Evolutionary conservation across 2,329 filamentous ascomycete genomes (phyloP).

Genomic region (Beauveria sp.): DNA sequence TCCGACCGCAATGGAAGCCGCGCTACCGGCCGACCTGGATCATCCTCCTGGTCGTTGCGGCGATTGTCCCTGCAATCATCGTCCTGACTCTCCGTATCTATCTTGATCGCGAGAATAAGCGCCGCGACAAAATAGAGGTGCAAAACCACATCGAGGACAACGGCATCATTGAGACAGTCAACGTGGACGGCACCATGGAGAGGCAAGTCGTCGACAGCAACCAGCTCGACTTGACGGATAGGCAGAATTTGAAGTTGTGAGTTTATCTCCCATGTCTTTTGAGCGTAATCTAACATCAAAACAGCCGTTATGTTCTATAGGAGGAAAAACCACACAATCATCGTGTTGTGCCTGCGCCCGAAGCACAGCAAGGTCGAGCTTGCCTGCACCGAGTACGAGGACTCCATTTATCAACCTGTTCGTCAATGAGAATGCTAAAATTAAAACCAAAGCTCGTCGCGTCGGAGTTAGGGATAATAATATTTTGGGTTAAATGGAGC

Average conservation of each 20-base stretch:
- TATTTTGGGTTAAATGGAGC: too few relatives aligned
- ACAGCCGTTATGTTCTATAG: slow-evolving; percentile 3
- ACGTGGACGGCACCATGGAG: slow-evolving; percentile 4
- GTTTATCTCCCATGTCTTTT: not conserved
- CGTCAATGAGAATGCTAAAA: not conserved
- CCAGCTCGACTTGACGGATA: slow-evolving; percentile 13
- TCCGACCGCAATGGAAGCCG: slow-evolving; percentile 15
- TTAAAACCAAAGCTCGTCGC: too few relatives aligned
- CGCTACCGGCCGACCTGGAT: slow-evolving; percentile 18
- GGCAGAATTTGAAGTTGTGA: slow-evolving; percentile 14
- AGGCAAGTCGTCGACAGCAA: slow-evolving; percentile 11
- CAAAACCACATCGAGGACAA: not conserved
- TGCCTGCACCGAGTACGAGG: slow-evolving; percentile 59
- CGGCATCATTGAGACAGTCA: slow-evolving; percentile 11
- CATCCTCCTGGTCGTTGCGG: slow-evolving; percentile 14
- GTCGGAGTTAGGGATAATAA: too few relatives aligned
- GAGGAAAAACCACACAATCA: not conserved
- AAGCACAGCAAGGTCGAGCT: slow-evolving; percentile 53
- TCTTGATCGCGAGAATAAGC: slow-evolving; percentile 10
- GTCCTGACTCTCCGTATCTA: slow-evolving; percentile 10
- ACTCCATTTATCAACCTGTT: slow-evolving; percentile 22
- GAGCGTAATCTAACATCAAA: not conserved
- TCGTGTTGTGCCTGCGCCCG: slow-evolving; percentile 39
- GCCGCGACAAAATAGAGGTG: slow-evolving; percentile 10
- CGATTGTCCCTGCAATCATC: slow-evolving; percentile 12